phyloP scores from a whole-genome alignment of 208 protist species.

The Leptomonas seymouri region DNA sequence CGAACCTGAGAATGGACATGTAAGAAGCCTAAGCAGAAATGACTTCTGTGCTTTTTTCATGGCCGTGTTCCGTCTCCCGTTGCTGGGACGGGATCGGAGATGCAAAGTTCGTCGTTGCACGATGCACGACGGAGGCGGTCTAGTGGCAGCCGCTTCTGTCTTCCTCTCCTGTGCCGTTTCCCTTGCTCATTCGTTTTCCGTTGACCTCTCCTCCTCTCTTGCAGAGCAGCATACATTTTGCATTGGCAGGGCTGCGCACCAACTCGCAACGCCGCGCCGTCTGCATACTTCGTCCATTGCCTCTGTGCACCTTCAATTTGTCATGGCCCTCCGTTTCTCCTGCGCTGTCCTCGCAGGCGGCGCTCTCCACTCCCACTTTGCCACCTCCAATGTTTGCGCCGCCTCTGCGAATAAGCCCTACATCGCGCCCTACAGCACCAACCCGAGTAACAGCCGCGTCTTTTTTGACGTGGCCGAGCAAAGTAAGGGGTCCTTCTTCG shows the following conservation, averaged over 20 bases:
- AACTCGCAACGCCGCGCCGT: too few species aligned
- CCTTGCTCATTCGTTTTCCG: background rate
- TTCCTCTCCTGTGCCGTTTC: background rate
- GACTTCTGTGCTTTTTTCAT: background rate
- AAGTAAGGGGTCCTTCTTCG: slow-evolving; percentile 53
- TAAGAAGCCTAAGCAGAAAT: too few species aligned
- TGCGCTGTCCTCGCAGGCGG: slow-evolving; percentile 50
- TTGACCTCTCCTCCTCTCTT: background rate
- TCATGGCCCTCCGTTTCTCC: slow-evolving; percentile 58
- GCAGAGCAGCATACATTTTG: too few species aligned
- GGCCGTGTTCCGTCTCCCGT: too few species aligned
- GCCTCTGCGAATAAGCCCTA: slow-evolving; percentile 45
- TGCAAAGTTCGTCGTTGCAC: background rate
- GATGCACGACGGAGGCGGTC: background rate
- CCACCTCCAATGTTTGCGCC: slow-evolving; percentile 16
- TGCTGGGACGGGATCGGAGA: too few species aligned
- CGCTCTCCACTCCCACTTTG: slow-evolving; percentile 30
- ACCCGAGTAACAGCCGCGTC: slow-evolving; percentile 75
- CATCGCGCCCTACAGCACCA: slow-evolving; percentile 59
- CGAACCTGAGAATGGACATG: too few species aligned
- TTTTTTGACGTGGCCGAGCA: slow-evolving; percentile 81
- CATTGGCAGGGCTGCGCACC: too few species aligned
- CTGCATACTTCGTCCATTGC: background rate
- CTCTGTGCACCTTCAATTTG: background rate
- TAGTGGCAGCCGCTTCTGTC: background rate